Evolutionary conservation across 164 flowering plant species (phyloP).

Genomic region (Vitis cinerea): DNA sequence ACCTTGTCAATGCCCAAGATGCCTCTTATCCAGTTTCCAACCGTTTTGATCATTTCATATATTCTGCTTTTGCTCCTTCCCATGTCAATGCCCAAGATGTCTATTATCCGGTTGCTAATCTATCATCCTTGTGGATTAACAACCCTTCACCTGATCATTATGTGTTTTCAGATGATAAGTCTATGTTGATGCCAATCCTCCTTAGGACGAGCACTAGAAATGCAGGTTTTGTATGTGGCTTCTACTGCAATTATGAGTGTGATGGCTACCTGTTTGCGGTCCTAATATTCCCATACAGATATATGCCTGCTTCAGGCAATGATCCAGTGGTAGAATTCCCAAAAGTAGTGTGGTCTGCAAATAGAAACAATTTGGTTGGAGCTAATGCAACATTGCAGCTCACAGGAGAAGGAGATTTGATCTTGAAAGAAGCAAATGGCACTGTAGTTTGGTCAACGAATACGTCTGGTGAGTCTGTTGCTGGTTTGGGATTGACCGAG

Average conservation of each 20-base stretch:
- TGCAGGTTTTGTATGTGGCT: constrained; percentile 21
- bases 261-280: constrained; percentile 14
- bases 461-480: constrained; percentile 18
- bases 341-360: constrained; percentile 28
- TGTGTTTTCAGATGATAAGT: not conserved
- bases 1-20: constrained; percentile 1
- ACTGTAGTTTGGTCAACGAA: constrained; percentile 23
- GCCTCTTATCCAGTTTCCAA: not conserved
- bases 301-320: no score
- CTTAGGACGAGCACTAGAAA: constrained; percentile 7
- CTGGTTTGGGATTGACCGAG: constrained; percentile 20
- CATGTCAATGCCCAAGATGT: accelerated
- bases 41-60: no score
- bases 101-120: no score
- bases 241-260: constrained; percentile 22
- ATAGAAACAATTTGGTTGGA: constrained; percentile 10
- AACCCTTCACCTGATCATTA: not conserved
- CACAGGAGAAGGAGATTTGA: constrained; percentile 19
- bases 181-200: constrained; percentile 7
- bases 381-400: constrained; percentile 22
- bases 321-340: not conserved
- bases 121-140: constrained; percentile 2
- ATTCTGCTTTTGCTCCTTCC: accelerated
- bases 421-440: constrained; percentile 22
- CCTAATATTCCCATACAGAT: constrained; percentile 5